Percentiles rank a stretch among this genome's conserved stretches.
Evolutionary conservation across 179 eudicot genomes (phyloP).

Genomic region (Silene vulgaris): DNA sequence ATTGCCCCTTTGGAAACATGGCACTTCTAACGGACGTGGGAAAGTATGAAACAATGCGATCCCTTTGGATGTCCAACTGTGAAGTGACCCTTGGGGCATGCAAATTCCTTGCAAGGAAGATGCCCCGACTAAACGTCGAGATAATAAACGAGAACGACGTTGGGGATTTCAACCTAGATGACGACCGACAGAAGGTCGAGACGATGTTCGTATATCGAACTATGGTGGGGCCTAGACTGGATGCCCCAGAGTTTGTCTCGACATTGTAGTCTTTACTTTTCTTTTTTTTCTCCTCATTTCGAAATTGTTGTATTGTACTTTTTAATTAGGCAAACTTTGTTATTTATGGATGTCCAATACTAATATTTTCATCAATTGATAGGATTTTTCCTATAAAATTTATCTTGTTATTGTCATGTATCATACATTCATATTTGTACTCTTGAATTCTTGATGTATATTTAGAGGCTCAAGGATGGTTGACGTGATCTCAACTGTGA

Average conservation of each 20-base stretch:
- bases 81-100: conserved; percentile 69
- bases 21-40: conserved; percentile 64
- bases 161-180: conserved; percentile 29
- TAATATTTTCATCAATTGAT: conserved; percentile 22
- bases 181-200: conserved; percentile 53
- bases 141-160: conserved; percentile 55
- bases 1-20: conserved; percentile 65
- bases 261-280: conserved; percentile 36
- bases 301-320: conserved; percentile 7
- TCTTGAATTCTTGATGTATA: no score
- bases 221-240: conserved; percentile 59
- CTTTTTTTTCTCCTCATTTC: not conserved
- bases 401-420: not conserved
- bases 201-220: conserved; percentile 76
- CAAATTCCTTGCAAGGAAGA: conserved; percentile 61
- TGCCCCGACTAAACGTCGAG: conserved; percentile 75
- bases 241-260: conserved; percentile 68
- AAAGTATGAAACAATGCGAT: conserved; percentile 88
- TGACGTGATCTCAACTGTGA: no score
- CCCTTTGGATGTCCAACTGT: conserved; percentile 98
- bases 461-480: no score
- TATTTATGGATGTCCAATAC: conserved; percentile 19
- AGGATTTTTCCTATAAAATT: conserved; percentile 7
- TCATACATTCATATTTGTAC: no score
- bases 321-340: conserved; percentile 25